Evolutionary conservation across 352 stramenopile species (phyloP).

Genomic region (Phytophthora constricta): DNA sequence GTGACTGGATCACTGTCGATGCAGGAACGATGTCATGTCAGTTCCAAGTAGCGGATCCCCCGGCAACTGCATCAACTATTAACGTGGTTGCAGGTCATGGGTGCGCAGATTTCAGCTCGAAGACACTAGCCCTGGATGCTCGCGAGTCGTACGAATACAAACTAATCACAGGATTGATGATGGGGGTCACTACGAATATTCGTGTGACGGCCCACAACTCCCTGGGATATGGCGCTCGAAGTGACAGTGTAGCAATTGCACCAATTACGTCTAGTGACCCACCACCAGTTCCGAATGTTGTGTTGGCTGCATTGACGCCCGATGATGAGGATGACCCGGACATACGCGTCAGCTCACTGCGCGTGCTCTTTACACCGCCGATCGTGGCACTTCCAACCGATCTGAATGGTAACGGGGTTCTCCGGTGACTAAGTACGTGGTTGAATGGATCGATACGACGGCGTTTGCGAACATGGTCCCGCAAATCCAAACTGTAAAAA

Average conservation of each 20-base stretch:
- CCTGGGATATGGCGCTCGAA: conserved; percentile 86
- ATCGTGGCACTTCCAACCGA: conserved; percentile 58
- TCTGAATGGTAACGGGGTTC: conserved; percentile 86
- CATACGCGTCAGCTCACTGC: conserved; percentile 78
- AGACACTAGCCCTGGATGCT: conserved; percentile 54
- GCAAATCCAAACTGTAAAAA: conserved; percentile 75
- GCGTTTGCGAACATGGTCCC: conserved; percentile 70
- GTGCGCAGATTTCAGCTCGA: conserved; percentile 52
- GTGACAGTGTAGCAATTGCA: conserved; percentile 72
- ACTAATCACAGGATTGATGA: conserved; percentile 76
- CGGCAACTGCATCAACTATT: conserved; percentile 39
- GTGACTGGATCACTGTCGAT: conserved; percentile 63
- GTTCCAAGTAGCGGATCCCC: conserved; percentile 40
- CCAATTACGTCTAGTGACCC: conserved; percentile 91
- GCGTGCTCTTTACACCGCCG: conserved; percentile 84
- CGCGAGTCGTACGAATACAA: conserved; percentile 73
- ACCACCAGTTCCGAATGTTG: conserved; percentile 74
- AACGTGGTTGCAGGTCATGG: conserved; percentile 47
- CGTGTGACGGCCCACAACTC: conserved; percentile 92
- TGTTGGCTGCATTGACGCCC: conserved; percentile 49
- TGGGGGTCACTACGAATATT: conserved; percentile 91
- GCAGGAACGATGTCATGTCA: conserved; percentile 57
- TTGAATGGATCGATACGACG: conserved; percentile 92
- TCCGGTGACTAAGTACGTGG: conserved; percentile 87
- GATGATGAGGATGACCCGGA: conserved; percentile 52